A percentile compares a stretch with the other conserved stretches of the same genome.
Conservation (phyloP, 163 green algal species). For the Coccomyxa subellipsoidea region DNA sequence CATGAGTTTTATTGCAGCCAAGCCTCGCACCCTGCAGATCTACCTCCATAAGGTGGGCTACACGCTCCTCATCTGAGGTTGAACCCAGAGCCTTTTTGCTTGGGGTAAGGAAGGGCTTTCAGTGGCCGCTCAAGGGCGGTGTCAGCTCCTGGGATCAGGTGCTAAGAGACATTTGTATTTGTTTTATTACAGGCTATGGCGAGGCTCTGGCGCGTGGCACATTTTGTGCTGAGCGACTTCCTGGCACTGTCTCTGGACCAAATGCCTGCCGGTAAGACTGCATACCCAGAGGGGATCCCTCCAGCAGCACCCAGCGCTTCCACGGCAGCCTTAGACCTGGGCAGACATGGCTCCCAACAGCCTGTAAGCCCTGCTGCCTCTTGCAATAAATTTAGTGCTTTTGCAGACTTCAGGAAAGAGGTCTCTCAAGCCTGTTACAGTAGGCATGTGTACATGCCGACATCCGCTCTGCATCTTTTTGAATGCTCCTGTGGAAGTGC, state of each 20-base stretch:
- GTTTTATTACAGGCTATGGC: conserved; percentile 55
- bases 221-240: conserved; percentile 74
- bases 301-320: neutral
- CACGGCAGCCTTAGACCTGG: neutral
- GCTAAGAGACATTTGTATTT: too few species aligned
- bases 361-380: neutral
- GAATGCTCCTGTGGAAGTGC: too few species aligned
- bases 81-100: too few species aligned
- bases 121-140: too few species aligned
- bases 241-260: conserved; percentile 48
- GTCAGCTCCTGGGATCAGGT: too few species aligned
- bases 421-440: too few species aligned
- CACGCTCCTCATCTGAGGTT: neutral
- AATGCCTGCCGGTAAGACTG: neutral
- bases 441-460: too few species aligned
- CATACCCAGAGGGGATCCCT: neutral
- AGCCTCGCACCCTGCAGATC: conserved; percentile 59
- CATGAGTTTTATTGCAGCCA: conserved; percentile 54
- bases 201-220: conserved; percentile 74
- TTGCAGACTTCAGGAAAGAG: too few species aligned
- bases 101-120: too few species aligned
- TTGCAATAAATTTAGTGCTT: neutral
- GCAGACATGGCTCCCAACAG: neutral
- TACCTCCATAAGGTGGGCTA: conserved; percentile 63
- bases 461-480: too few species aligned